These are phyloP conservation scores for Cryphonectria japonica DNA, from an alignment of 2,329 filamentous ascomycete species.

Conservation along the genomic window DNA sequence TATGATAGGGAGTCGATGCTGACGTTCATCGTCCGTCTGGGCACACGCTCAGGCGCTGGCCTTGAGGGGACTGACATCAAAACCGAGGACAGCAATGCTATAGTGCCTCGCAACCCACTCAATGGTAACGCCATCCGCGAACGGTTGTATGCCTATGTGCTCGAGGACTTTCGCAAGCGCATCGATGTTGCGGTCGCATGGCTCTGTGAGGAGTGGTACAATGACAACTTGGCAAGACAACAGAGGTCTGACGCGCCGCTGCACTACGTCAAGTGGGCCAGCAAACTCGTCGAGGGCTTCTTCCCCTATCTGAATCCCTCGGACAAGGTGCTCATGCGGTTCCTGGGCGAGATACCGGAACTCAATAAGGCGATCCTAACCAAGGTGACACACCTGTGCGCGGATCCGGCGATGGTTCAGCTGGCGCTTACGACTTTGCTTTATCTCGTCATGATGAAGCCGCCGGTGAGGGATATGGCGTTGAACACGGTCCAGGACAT, in stretches of 20 bases:
- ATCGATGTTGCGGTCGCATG: slow-evolving; percentile 91
- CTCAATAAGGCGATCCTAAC: slow-evolving; percentile 73
- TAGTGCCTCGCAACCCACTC: slow-evolving; percentile 45
- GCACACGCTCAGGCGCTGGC: slow-evolving; percentile 75
- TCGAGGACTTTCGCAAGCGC: slow-evolving; percentile 88
- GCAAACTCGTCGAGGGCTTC: slow-evolving; percentile 86
- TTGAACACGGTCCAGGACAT: slow-evolving; percentile 69
- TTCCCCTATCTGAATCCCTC: slow-evolving; percentile 88
- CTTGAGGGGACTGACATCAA: slow-evolving; percentile 66
- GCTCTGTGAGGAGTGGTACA: slow-evolving; percentile 98
- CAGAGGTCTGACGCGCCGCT: slow-evolving; percentile 52
- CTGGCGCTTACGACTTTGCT: slow-evolving; percentile 67
- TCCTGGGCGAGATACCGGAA: slow-evolving; percentile 87
- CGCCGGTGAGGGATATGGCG: slow-evolving; percentile 65
- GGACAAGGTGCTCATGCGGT: slow-evolving; percentile 87
- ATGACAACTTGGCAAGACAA: slow-evolving; percentile 64
- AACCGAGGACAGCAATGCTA: slow-evolving; percentile 51
- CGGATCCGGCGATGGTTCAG: slow-evolving; percentile 66
- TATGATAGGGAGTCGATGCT: slow-evolving; percentile 91
- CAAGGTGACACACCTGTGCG: slow-evolving; percentile 69
- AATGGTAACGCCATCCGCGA: slow-evolving; percentile 74
- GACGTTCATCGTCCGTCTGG: slow-evolving; percentile 81
- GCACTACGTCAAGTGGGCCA: slow-evolving; percentile 79
- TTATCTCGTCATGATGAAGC: slow-evolving; percentile 70
- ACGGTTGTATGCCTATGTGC: slow-evolving; percentile 78